A percentile compares a stretch with the other conserved stretches of the same genome.
phyloP scores from a whole-genome alignment of 116 monocot species.

The Iris pallida region DNA sequence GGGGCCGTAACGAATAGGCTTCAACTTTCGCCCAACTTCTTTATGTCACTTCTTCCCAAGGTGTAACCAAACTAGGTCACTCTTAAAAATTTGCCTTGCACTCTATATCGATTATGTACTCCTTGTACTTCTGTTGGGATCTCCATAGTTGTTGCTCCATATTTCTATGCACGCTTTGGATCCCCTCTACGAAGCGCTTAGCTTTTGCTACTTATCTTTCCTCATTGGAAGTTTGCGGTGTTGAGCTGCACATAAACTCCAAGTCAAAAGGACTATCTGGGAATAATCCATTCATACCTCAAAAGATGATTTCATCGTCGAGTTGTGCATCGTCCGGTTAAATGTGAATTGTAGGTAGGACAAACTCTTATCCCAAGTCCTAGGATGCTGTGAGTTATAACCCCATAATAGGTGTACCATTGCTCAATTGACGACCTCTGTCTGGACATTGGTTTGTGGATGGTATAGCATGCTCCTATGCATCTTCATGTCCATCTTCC shows the following conservation, averaged over 20 bases:
- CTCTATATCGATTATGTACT: too few species aligned
- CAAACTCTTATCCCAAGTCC: slow-evolving; percentile 2
- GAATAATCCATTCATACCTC: background rate
- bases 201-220: too few species aligned
- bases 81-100: too few species aligned
- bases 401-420: slow-evolving; percentile 4
- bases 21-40: too few species aligned
- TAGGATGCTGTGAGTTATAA: background rate
- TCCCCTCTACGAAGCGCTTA: too few species aligned
- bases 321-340: background rate
- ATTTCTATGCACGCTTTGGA: too few species aligned
- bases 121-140: too few species aligned
- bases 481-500: background rate
- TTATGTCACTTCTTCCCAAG: too few species aligned
- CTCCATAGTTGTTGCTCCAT: too few species aligned
- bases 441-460: slow-evolving; percentile 3
- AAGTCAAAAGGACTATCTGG: background rate
- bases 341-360: background rate
- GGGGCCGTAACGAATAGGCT: too few species aligned
- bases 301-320: background rate
- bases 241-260: background rate
- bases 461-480: background rate
- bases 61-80: too few species aligned
- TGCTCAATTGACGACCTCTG: background rate
- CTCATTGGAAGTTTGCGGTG: too few species aligned